These are phyloP conservation scores for Lepidium africanum DNA, from an alignment of 345 rosid species.

Conservation along the genomic window DNA sequence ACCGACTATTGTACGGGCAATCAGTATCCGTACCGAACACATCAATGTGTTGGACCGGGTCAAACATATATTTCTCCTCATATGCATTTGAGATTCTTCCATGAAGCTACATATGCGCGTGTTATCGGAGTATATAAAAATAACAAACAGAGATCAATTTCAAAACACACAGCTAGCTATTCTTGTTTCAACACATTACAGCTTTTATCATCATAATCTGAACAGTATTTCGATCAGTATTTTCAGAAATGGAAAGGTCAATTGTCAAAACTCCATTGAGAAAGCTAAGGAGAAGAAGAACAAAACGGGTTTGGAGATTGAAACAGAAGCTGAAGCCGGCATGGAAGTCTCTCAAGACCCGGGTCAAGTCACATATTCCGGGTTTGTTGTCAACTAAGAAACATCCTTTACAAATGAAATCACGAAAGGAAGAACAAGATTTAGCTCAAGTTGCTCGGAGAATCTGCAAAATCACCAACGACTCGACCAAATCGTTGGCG, in stretches of 20 bases:
- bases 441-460: conserved; percentile 7
- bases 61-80: conserved; percentile 13
- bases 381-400: conserved; percentile 20
- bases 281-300: conserved; percentile 27
- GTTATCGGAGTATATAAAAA: neutral
- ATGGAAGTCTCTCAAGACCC: conserved; percentile 36
- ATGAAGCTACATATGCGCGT: conserved; percentile 13
- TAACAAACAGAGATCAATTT: neutral
- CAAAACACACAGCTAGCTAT: conserved; percentile 1
- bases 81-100: conserved; percentile 10
- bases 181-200: neutral
- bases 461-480: conserved; percentile 19
- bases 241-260: conserved; percentile 14
- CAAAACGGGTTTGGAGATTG: conserved; percentile 31
- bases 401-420: conserved; percentile 21
- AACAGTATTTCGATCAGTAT: neutral
- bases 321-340: conserved; percentile 31
- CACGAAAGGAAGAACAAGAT: conserved; percentile 10
- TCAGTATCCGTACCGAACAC: neutral
- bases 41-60: neutral
- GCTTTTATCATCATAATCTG: neutral
- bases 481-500: conserved; percentile 34
- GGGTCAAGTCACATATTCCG: conserved; percentile 22
- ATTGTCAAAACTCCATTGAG: conserved; percentile 14
- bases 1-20: neutral